Evolutionary conservation across 306 rosid genomes (phyloP).

Genomic region (Pyrus pyrifolia): DNA sequence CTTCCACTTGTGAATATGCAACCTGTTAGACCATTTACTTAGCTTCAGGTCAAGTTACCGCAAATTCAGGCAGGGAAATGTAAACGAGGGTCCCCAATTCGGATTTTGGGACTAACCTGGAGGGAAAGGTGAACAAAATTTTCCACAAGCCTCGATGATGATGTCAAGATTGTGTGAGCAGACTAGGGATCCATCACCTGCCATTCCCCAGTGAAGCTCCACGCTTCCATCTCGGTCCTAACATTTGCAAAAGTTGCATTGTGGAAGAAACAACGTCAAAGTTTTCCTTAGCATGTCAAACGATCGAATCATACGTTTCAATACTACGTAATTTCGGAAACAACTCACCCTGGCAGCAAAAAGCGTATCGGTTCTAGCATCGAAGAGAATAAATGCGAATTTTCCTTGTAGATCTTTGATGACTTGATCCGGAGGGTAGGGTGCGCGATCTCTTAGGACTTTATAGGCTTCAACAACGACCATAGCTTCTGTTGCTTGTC

Average conservation of each 20-base stretch:
- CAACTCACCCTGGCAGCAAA: conserved; percentile 46
- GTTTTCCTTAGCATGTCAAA: no score
- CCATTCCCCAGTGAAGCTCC: conserved; percentile 46
- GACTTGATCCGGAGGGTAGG: conserved; percentile 60
- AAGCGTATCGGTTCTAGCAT: conserved; percentile 30
- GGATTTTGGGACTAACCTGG: conserved; percentile 28
- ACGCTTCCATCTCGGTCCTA: conserved; percentile 56
- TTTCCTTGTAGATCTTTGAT: conserved; percentile 55
- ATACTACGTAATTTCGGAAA: no score
- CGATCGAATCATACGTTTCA: no score
- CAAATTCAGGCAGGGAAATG: not conserved
- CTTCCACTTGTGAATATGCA: conserved; percentile 49
- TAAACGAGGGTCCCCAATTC: not conserved
- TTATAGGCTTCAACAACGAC: conserved; percentile 54
- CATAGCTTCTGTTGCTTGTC: conserved; percentile 62
- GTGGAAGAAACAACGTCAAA: no score
- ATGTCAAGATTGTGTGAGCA: conserved; percentile 35
- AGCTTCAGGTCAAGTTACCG: not conserved
- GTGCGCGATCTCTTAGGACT: conserved; percentile 53
- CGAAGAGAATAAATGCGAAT: conserved; percentile 52
- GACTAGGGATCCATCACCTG: conserved; percentile 52
- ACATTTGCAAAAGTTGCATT: not conserved
- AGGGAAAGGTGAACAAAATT: conserved; percentile 48
- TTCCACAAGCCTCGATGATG: conserved; percentile 44
- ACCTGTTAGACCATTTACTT: conserved; percentile 27